Base-by-base conservation (phyloP, 768 basidiomycete species). In the Mycena olivaceomarginata region DNA sequence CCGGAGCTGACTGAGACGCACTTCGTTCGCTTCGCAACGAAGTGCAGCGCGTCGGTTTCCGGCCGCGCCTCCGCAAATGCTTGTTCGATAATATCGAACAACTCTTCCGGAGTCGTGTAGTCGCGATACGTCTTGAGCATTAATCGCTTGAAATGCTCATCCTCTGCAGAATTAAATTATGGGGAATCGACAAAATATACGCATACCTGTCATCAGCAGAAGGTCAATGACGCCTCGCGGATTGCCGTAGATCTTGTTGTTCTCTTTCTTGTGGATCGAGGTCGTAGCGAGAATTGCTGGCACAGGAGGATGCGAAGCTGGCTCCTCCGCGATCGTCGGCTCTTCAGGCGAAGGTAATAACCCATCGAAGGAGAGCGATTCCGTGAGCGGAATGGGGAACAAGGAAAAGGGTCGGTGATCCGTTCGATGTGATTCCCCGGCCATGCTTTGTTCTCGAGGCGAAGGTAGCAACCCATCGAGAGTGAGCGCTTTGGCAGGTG, bases 71-170 rank as follows among this genome's bases (percentile, higher is more conserved):
- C 57, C 25, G n/a, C 57, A 59, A 59, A 59, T 59, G 22, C 25
- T 9, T 59, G 57, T 59, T 59, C 57, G 57, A 59, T 59, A 11
- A 59, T 59, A 59, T 59, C 57, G 57, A 59, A 31, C 25, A 59
- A 8, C 22, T 25, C 25, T 59, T 59, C 57, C 57, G 57, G 25
- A 31, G 57, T 59, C 4, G 57, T 31, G 57, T 59, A 31, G 25
- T 59, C 57, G 22, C n/a, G 57, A 59, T 59, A 59, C 25, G 57
- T 59, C 25, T 59, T 31, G 57, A 59, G 57, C 12, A 59, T 25
- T 25, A 25, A 25, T 59, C 10, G 57, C 57, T 45, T 45, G 43
- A 45, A 45, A 45, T 45, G 2, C 43, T 45, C 13, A 45, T 45
- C 43, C 4, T 45, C 43, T 45, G 43, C 43, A 45, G 43, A 45